Conservation (phyloP, 805 yeast species). For the Lipomyces lipofer region DNA sequence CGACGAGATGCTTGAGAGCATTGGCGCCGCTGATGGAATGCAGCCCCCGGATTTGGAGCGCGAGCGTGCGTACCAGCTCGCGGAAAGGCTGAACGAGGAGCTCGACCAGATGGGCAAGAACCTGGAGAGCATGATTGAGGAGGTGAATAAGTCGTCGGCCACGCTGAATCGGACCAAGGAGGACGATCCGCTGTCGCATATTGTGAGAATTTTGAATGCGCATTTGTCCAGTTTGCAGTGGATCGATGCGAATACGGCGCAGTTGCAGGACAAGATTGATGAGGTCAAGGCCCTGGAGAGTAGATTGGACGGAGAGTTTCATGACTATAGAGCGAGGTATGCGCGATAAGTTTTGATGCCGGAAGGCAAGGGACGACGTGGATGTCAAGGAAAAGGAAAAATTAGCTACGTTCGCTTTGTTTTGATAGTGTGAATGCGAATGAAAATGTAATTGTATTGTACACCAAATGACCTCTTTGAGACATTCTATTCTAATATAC, state of each 20-base stretch:
- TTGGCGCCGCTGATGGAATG: constrained; percentile 40
- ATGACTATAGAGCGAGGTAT: constrained; percentile 3
- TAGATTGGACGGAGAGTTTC: constrained; percentile 3
- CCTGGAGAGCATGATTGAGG: constrained; percentile 70
- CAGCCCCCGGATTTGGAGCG: constrained; percentile 72
- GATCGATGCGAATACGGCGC: constrained; percentile 72
- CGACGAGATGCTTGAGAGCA: constrained; percentile 41
- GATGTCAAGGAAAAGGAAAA: too few relatives aligned
- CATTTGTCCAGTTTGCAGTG: constrained; percentile 89
- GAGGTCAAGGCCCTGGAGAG: constrained; percentile 34
- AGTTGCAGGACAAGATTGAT: constrained; percentile 66
- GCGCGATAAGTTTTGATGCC: too few relatives aligned
- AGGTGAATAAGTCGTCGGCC: constrained; percentile 61
- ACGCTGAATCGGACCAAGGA: constrained; percentile 46
- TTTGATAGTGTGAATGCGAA: too few relatives aligned
- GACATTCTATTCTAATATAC: too few relatives aligned
- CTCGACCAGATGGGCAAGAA: constrained; percentile 76
- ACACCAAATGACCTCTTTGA: too few relatives aligned
- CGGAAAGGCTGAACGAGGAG: constrained; percentile 80
- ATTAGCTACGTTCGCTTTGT: too few relatives aligned
- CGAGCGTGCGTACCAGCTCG: constrained; percentile 83
- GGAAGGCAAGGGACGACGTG: too few relatives aligned
- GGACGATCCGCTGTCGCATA: constrained; percentile 47
- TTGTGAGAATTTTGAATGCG: constrained; percentile 78
- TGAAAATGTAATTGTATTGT: too few relatives aligned